Evolutionary conservation across 2,329 filamentous ascomycete species (phyloP).

Genomic region (Cladosporium colombiae): DNA sequence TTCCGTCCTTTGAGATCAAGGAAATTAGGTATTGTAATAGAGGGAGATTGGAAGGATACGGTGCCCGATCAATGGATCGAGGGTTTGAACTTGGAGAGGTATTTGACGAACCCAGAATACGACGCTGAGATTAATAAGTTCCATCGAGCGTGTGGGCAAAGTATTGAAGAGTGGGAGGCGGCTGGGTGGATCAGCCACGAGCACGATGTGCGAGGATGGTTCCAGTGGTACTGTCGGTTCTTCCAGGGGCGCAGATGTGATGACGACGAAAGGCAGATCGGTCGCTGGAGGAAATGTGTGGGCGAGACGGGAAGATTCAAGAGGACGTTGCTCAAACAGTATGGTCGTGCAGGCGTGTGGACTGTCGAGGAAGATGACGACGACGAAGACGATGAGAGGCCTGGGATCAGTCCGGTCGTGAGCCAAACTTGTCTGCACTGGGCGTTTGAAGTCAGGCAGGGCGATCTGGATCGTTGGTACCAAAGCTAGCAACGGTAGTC

Average conservation of each 20-base stretch:
- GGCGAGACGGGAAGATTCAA: slow-evolving; percentile 55
- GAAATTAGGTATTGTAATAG: slow-evolving; percentile 44
- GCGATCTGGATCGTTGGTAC: slow-evolving; percentile 47
- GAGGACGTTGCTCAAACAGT: slow-evolving; percentile 54
- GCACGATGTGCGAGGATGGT: slow-evolving; percentile 57
- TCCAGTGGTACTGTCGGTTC: slow-evolving; percentile 59
- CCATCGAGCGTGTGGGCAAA: slow-evolving; percentile 55
- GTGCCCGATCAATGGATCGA: slow-evolving; percentile 48
- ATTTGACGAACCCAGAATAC: slow-evolving; percentile 46
- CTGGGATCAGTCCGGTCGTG: slow-evolving; percentile 56
- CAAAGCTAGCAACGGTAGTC: neutral
- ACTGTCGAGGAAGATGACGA: slow-evolving; percentile 50
- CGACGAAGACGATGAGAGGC: slow-evolving; percentile 27
- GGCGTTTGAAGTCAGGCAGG: slow-evolving; percentile 55
- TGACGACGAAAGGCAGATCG: slow-evolving; percentile 55
- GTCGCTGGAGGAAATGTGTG: slow-evolving; percentile 55
- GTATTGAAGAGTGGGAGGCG: slow-evolving; percentile 58
- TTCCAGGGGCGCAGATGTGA: slow-evolving; percentile 53
- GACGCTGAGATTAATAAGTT: slow-evolving; percentile 55
- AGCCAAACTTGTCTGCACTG: slow-evolving; percentile 61
- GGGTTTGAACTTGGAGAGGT: slow-evolving; percentile 42
- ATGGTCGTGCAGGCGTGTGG: slow-evolving; percentile 49
- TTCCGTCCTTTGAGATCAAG: slow-evolving; percentile 52
- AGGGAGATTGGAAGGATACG: slow-evolving; percentile 50
- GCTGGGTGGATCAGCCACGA: slow-evolving; percentile 57